Evolutionary conservation across 176 grass and related monocot species (phyloP), one percentile per base, ranked within the genome.

Genomic region (Alopecurus myosuroides): DNA sequence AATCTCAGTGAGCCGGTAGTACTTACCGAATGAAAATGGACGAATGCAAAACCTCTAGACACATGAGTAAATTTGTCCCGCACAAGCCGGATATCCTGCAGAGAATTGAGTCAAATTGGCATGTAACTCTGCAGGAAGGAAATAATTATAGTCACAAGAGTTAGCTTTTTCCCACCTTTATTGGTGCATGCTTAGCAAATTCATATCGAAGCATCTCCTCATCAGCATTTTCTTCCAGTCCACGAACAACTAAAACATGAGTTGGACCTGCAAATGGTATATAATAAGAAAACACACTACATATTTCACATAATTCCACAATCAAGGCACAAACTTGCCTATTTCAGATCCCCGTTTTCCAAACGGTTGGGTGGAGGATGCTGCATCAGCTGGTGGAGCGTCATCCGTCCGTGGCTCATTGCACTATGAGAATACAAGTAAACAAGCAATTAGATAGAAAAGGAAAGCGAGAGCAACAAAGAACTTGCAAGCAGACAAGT

Each of bases 11-110:
- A 70, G 78, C 41, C 29, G 75, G 51, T 39, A 78, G 26, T 30
- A 85, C 83, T 88, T 92, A 96, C 97, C 39, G 97, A 96, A 89
- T 97, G 90, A 86, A 99, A 99, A 90, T 99, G 97, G 55, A 99
- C 76, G 46, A 99, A 99, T 50, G 97, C 97, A 74, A 99, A 99
- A 82, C 97, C 97, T 79, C 94, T 94, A 25, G 97, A 99, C 23
- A 99, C 97, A 86, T 99, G 97, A 88, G 97, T 99, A 77, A 99
- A 99, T 82, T 92, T 96, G 87, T 97, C 97, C 86, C 97, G 91
- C 35, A 99, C 94, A 85, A 99, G 94, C 31, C 92, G 97, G 34
- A 99, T 94, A 81, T 99, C 94, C 97, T 97, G 88, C 77, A 89
- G 30, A 88, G 53, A 81, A 88, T 77, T 64, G 7, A 64, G 29